These are phyloP conservation scores for Coemansia sp. DNA, from an alignment of 192 early-diverging fungal genomes.

Conservation along the genomic window DNA sequence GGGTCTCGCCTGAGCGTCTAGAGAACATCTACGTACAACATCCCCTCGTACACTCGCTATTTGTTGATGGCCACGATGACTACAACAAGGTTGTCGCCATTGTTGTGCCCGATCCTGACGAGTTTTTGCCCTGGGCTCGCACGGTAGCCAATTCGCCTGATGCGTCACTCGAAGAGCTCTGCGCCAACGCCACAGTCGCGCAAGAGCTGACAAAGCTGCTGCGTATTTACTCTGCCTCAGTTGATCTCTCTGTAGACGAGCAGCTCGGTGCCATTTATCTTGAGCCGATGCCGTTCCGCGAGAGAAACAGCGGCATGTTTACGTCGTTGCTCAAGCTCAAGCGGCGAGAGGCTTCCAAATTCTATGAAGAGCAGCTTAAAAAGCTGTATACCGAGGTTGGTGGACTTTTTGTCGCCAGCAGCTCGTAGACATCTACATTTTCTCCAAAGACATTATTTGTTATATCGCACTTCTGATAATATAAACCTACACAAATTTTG, in stretches of 20 bases:
- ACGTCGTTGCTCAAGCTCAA: conserved; percentile 91
- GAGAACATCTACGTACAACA: conserved; percentile 72
- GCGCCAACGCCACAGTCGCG: conserved; percentile 53
- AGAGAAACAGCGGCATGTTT: conserved; percentile 68
- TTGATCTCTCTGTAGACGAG: conserved; percentile 79
- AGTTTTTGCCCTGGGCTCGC: conserved; percentile 68
- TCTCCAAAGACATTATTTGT: conserved; percentile 23
- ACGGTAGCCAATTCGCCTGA: conserved; percentile 21
- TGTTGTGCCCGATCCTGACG: conserved; percentile 75
- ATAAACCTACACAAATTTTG: too few relatives aligned
- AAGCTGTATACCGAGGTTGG: conserved; percentile 57
- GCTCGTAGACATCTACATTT: not conserved
- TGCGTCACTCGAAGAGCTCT: conserved; percentile 59
- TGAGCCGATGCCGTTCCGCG: conserved; percentile 66
- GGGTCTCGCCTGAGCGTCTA: conserved; percentile 87
- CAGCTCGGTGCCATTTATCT: conserved; percentile 71
- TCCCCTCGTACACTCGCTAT: conserved; percentile 77
- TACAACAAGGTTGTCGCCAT: conserved; percentile 80
- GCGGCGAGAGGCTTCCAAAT: conserved; percentile 41
- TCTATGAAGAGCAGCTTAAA: conserved; percentile 59
- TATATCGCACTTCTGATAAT: conserved; percentile 1
- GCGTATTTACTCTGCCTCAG: conserved; percentile 57
- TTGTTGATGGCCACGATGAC: conserved; percentile 83
- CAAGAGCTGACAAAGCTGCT: conserved; percentile 65
- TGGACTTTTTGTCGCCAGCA: conserved; percentile 62